Evolutionary conservation across 2,329 filamentous ascomycete species (phyloP).

Genomic region (Emergomyces africanus): DNA sequence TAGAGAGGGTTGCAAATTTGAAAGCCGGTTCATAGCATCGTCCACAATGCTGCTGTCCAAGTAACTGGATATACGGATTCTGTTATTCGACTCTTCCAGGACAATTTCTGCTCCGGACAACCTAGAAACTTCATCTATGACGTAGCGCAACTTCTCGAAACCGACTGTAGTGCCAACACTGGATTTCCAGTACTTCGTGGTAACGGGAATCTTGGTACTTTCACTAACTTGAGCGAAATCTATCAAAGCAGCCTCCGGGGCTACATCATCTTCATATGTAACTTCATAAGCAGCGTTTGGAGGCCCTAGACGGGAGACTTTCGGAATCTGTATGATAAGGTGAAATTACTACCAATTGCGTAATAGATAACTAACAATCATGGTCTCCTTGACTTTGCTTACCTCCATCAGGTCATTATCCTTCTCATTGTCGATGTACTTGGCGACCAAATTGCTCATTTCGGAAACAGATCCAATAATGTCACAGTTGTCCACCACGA

Average conservation of each 20-base stretch:
- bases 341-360: neutral
- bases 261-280: conserved; percentile 8
- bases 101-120: conserved; percentile 18
- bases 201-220: neutral
- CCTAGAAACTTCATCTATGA: conserved; percentile 14
- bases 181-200: conserved; percentile 15
- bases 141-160: conserved; percentile 12
- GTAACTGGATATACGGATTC: conserved; percentile 17
- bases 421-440: conserved; percentile 19
- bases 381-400: conserved; percentile 6
- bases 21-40: conserved; percentile 17
- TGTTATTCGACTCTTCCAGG: conserved; percentile 12
- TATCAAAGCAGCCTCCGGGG: conserved; percentile 6
- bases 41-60: conserved; percentile 11
- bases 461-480: conserved; percentile 6
- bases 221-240: neutral
- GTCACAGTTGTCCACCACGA: conserved; percentile 15
- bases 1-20: conserved; percentile 17
- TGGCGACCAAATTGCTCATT: conserved; percentile 11
- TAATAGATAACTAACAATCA: neutral
- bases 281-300: conserved; percentile 9
- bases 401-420: conserved; percentile 23
- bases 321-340: conserved; percentile 14
- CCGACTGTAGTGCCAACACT: conserved; percentile 14
- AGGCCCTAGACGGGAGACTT: conserved; percentile 17